Base-by-base conservation (phyloP, 768 basidiomycete species). In the Paxillus rubicundulus region DNA sequence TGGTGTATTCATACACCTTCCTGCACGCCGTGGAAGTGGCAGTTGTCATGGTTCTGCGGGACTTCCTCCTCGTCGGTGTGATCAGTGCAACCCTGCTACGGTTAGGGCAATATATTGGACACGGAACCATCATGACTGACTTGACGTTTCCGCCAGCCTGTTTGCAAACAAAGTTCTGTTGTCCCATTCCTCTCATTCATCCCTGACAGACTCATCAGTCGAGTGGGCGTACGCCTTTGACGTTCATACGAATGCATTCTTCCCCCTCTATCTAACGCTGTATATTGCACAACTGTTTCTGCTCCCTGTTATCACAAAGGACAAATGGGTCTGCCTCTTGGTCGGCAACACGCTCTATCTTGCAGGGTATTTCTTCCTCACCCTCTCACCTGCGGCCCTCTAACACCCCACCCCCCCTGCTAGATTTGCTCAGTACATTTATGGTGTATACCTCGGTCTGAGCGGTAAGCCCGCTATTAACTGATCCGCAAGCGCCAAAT, bases 151-250 rank as follows among this genome's bases (percentile, higher is more conserved):
- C 37, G 21, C 55, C 43, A 86, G 86, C 79, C 76, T 86, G 50
- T 82, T 84, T 38, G 81, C 89, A 34, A 94, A 92, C 66, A 79
- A 77, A 40, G 77, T 86, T 1, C 77, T 89, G 14, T 69, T 88
- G 47, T 84, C 85, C 0, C 85, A 87, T 12, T 82, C 87, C 10
- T 84, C 89, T 9, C 87, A 86, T 67, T 81, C 85, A 27, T 78
- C 85, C 10, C 80, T 80, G 0, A 77, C 81, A n/a, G 84, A 88
- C 59, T 82, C 87, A 40, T 72, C 72, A 17, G 87, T 93, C 28
- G 91, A 93, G 76, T 94, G 87, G 90, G 89, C 87, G 4, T 98
- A 97, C 70, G 92, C 91, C 12, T 96, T 98, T 63, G 96, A 98
- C 69, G 89, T 98, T 14, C 94, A 97, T 70, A 95, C 89, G 53